Base-by-base conservation (phyloP, 306 rosid species). In the Quercus berberidifolia region DNA sequence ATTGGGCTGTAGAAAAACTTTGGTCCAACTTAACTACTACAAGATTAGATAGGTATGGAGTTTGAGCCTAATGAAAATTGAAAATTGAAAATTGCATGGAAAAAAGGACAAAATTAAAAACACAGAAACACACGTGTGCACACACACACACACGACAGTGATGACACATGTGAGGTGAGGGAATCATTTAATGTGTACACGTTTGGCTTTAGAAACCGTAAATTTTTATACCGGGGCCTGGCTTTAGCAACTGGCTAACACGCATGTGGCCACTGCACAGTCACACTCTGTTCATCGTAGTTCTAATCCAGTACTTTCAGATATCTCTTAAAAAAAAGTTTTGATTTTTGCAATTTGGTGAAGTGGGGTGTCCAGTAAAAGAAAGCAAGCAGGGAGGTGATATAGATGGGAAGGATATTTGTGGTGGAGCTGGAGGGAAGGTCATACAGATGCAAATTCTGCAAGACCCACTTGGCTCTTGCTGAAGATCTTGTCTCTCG, bases 391-490 rank as follows among this genome's bases (percentile, higher is more conserved):
- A 25, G 65, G 73, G 33, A 46, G 49, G 20, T 69, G 55, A 54
- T 5, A 38, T 20, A 80, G 70, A 92, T 92, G 97, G 98, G 93
- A 78, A 90, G 94, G 85, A 69, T 92, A 57, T 92, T 92, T 71
- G 94, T 82, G 80, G 91, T 92, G 84, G 98, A 94, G 84, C 85
- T 85, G 52, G 98, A 94, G 54, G 98, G 96, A 23, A 88, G 97
- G 86, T 90, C 88, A 8, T 92, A 92, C 33, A 89, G 96, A 87
- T 94, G 98, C 93, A 91, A 89, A 78, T 94, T 88, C 90, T 94
- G 98, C 84, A 89, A 83, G 57, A 94, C 97, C 85, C 97, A 87
- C 82, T 83, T 94, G 82, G 94, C 97, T 52, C 93, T 90, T 19
- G 89, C 77, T 5, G 90, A 89, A 64, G 96, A 92, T 80, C 88